Percentiles rank a stretch among this genome's conserved stretches.
Evolutionary conservation across 345 rosid species (phyloP).

Genomic region (Streptanthus diversifolius): DNA sequence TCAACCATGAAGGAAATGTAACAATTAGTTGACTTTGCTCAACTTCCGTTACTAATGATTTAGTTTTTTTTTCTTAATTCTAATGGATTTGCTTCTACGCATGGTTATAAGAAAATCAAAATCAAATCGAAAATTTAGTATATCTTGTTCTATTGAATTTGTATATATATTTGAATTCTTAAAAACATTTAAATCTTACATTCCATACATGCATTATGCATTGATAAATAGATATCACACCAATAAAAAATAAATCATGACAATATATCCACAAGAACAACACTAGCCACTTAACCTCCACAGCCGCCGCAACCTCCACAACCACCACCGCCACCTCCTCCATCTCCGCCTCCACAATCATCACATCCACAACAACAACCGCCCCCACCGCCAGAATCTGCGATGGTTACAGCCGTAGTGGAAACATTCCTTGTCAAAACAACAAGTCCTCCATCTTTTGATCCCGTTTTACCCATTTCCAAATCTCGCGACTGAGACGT

Average conservation of each 20-base stretch:
- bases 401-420: slow-evolving; percentile 5
- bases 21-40: no score
- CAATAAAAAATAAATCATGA: background rate
- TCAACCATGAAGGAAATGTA: no score
- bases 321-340: background rate
- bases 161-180: no score
- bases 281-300: slow-evolving; percentile 15
- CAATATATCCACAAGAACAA: no score
- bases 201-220: background rate
- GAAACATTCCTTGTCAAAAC: slow-evolving; percentile 10
- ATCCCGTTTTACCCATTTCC: slow-evolving; percentile 6
- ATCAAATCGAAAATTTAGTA: no score
- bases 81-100: no score
- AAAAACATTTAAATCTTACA: no score
- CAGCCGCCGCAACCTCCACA: slow-evolving; percentile 26
- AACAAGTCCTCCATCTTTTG: slow-evolving; percentile 31
- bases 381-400: background rate
- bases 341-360: background rate
- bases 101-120: no score
- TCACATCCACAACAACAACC: slow-evolving; percentile 4
- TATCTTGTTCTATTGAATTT: no score
- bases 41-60: no score
- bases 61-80: no score
- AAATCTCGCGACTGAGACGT: slow-evolving; percentile 17
- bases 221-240: background rate